Percentiles rank a stretch among this genome's conserved stretches.
phyloP scores from a whole-genome alignment of 257 asterid species.

The Agastache rugosa region DNA sequence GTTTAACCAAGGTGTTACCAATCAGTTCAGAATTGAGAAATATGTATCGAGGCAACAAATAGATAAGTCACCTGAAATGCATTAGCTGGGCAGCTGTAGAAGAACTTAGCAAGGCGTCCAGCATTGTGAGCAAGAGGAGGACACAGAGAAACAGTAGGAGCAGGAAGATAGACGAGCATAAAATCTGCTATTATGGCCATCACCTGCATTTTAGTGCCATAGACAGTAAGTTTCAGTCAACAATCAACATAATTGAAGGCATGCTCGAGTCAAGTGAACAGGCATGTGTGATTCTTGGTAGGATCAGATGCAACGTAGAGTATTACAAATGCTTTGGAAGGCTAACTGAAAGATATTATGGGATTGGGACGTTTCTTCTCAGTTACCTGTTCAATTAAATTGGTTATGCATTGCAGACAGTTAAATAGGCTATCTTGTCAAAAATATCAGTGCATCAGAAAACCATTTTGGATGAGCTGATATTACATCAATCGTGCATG shows the following conservation, averaged over 20 bases:
- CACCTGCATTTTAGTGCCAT: constrained; percentile 46
- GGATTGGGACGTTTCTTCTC: background rate
- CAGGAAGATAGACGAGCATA: constrained; percentile 96
- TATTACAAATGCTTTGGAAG: background rate
- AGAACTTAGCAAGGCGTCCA: constrained; percentile 79
- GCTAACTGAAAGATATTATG: background rate
- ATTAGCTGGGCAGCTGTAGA: constrained; percentile 80
- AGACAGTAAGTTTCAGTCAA: background rate
- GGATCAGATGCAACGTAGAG: background rate
- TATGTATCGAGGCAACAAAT: background rate
- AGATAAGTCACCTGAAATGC: constrained; percentile 73
- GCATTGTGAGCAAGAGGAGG: constrained; percentile 68
- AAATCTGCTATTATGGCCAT: constrained; percentile 96
- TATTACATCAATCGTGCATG: background rate
- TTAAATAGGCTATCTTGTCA: no score
- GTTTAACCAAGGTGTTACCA: constrained; percentile 20
- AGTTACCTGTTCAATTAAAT: background rate
- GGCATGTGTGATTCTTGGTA: background rate
- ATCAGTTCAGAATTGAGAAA: constrained; percentile 14
- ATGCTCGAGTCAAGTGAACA: constrained; percentile 2
- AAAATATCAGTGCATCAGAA: background rate
- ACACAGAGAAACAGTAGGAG: constrained; percentile 90
- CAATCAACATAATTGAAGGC: background rate
- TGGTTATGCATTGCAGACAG: no score
- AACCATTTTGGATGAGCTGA: background rate